Evolutionary conservation across 1,139 yeast genomes (phyloP), one percentile per base, ranked within the genome.

Genomic region (Diutina mesorugosa): DNA sequence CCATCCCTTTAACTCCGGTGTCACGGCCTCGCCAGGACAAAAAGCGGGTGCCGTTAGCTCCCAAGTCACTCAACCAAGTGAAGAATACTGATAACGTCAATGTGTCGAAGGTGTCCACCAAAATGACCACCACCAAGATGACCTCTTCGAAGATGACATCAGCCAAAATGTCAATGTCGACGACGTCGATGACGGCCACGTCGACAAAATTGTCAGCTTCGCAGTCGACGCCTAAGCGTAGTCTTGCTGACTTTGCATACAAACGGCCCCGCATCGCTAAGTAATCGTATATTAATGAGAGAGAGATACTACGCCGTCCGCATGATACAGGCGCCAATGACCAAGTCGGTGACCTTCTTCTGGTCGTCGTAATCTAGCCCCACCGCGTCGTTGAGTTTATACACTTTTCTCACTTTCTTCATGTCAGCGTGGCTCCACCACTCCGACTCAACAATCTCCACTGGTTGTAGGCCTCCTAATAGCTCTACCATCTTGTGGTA

Each of bases 321-420:
- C 52, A 74, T 62, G 26, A 72, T 63, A 64, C 77, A 71, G 16
- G 76, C 72, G 4, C 73, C 73, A 26, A 76, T 71, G 1, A 74
- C 74, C 57, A 73, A 66, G 55, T 72, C 64, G 3, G 78, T 69
- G 46, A 71, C 64, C 47, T 64, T 63, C 1, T 58, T 63, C 59
- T 72, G 76, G 18, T 58, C 52, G 10, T 56, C 62, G 45, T 62
- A 62, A 4, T 2, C 59, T 46, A 14, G 63, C 45, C 18, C 62
- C 18, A 47, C 67, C 5, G 70, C 69, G 58, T 70, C 77, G 60
- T 70, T 72, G 38, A 75, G 61, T 60, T 75, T 76, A 60, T 72
- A 76, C 12, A 73, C 58, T 58, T 76, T 76, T 61, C 68, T 73
- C 58, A 75, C 67, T 59, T 69, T 72, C 21, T 63, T 60, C 6